Percentiles rank a stretch among this genome's conserved stretches.
These are phyloP conservation scores for Bonnemaisonia californica DNA, from an alignment of 31 red algal genomes.

Conservation along the genomic window DNA sequence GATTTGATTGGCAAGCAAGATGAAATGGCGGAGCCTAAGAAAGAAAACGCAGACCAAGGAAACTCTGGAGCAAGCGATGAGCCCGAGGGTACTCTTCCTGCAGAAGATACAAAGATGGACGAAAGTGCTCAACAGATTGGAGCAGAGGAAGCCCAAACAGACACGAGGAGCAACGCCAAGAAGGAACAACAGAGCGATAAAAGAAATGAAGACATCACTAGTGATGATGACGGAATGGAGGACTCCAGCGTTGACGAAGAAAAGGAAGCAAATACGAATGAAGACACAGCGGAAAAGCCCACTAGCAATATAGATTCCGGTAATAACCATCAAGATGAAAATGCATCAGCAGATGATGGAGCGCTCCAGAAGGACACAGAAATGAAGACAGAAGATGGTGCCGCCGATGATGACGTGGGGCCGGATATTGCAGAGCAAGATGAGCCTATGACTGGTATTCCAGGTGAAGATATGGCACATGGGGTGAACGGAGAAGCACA, in stretches of 20 bases:
- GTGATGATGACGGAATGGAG: slow-evolving; percentile 24
- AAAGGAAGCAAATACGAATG: neutral
- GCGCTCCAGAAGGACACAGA: neutral
- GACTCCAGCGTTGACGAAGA: neutral
- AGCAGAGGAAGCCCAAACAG: neutral
- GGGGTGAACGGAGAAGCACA: neutral
- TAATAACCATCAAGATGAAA: neutral
- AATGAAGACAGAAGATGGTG: neutral
- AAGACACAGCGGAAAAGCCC: too few relatives aligned
- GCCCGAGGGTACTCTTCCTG: neutral
- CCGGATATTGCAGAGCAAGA: neutral
- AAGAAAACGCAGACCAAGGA: neutral
- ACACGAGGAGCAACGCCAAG: neutral
- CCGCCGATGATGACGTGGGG: neutral
- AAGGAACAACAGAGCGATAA: too few relatives aligned
- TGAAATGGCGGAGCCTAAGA: neutral
- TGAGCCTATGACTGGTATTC: neutral
- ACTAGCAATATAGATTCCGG: too few relatives aligned
- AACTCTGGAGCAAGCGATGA: neutral
- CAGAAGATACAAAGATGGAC: neutral
- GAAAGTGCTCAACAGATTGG: neutral
- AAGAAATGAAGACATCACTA: slow-evolving; percentile 13
- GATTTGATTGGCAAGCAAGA: slow-evolving; percentile 1
- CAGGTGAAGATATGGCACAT: neutral
- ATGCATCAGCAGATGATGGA: neutral